Percentiles rank a stretch among this genome's conserved stretches.
phyloP scores from a whole-genome alignment of 148 eudicot species.

The Nepenthes mirabilis region DNA sequence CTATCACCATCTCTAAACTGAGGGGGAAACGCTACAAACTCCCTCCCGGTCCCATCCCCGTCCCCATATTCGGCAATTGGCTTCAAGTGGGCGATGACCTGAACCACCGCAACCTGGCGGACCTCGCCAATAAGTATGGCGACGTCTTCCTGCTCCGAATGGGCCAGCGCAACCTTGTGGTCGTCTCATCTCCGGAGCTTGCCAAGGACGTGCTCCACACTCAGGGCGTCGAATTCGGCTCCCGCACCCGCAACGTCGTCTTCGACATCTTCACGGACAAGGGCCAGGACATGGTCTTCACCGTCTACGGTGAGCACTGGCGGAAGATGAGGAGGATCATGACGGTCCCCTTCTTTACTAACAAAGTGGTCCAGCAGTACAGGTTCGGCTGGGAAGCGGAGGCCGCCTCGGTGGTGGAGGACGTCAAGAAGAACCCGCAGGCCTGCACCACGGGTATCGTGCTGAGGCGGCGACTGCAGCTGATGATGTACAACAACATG shows the following conservation, averaged over 20 bases:
- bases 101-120: constrained; percentile 49
- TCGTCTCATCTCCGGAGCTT: constrained; percentile 53
- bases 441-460: constrained; percentile 46
- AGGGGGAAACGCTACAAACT: constrained; percentile 40
- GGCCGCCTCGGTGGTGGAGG: constrained; percentile 49
- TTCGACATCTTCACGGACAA: constrained; percentile 77
- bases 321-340: constrained; percentile 75
- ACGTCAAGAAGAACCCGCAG: constrained; percentile 46
- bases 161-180: constrained; percentile 65
- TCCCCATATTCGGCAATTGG: constrained; percentile 79
- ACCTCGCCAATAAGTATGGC: constrained; percentile 47
- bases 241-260: constrained; percentile 61
- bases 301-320: constrained; percentile 85
- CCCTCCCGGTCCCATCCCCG: constrained; percentile 67
- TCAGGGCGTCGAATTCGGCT: constrained; percentile 74
- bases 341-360: constrained; percentile 80
- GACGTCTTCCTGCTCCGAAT: constrained; percentile 42
- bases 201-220: constrained; percentile 78
- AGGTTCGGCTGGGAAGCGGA: constrained; percentile 65
- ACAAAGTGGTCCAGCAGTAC: constrained; percentile 74
- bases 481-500: constrained; percentile 85
- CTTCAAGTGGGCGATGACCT: constrained; percentile 72
- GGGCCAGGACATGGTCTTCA: constrained; percentile 80
- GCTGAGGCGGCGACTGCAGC: constrained; percentile 43
- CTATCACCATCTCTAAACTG: constrained; percentile 34